These are phyloP conservation scores for Teratosphaeria pseudoeucalypti DNA, from an alignment of 2,329 filamentous ascomycete genomes.

Conservation along the genomic window DNA sequence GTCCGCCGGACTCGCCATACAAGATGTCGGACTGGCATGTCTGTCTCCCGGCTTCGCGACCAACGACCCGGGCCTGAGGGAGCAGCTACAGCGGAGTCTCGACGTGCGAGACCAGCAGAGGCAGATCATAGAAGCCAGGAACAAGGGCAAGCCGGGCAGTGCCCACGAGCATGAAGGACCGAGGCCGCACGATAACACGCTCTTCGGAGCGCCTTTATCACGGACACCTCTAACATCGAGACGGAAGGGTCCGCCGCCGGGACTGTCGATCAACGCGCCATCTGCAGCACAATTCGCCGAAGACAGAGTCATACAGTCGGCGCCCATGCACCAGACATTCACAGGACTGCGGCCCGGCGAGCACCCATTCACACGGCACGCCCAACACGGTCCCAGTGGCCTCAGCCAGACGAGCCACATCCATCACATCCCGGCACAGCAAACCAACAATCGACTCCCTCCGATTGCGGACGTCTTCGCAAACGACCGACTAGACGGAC, in stretches of 20 bases:
- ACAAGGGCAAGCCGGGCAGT: conserved; percentile 64
- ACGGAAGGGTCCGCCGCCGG: conserved; percentile 70
- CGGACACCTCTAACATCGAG: conserved; percentile 66
- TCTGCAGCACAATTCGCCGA: conserved; percentile 85
- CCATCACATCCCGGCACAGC: conserved; percentile 75
- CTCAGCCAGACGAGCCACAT: conserved; percentile 80
- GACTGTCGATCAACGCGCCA: conserved; percentile 88
- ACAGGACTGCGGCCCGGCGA: conserved; percentile 71
- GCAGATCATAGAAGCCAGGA: conserved; percentile 86
- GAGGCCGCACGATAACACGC: conserved; percentile 28
- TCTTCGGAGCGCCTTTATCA: conserved; percentile 31
- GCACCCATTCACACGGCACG: conserved; percentile 25
- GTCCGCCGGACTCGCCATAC: conserved; percentile 61
- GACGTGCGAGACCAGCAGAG: conserved; percentile 89
- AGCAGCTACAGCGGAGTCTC: conserved; percentile 88
- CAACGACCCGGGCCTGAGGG: conserved; percentile 91
- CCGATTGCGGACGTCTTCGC: conserved; percentile 93
- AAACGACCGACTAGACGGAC: conserved; percentile 52
- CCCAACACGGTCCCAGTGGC: conserved; percentile 69
- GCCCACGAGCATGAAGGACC: conserved; percentile 21
- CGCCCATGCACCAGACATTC: conserved; percentile 88
- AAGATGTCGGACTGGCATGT: conserved; percentile 88
- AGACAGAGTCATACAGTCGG: conserved; percentile 93
- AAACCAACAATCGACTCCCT: conserved; percentile 84
- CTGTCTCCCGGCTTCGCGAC: conserved; percentile 93